phyloP scores from a whole-genome alignment of 2,329 filamentous ascomycete species.

The Fusarium stilboides region DNA sequence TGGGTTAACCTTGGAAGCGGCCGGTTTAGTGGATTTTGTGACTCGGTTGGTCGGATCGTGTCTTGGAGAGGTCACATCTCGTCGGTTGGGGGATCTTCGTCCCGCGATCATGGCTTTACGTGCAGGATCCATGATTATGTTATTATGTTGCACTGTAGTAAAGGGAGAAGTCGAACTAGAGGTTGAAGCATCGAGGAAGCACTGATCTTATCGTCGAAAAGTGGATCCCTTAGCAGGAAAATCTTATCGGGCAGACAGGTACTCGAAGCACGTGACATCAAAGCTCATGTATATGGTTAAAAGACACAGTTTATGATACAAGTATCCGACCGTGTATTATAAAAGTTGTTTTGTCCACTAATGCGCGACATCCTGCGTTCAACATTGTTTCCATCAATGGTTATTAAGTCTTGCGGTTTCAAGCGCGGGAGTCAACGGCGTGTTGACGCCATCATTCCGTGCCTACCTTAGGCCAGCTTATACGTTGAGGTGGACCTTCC shows the following conservation, averaged over 20 bases:
- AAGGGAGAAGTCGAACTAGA: conserved; percentile 8
- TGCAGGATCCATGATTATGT: conserved; percentile 66
- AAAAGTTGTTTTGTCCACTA: no score
- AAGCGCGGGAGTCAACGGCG: no score
- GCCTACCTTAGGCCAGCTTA: no score
- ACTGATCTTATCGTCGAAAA: conserved; percentile 39
- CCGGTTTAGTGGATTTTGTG: conserved; percentile 61
- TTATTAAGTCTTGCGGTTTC: no score
- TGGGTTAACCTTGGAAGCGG: conserved; percentile 51
- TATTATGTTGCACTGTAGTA: conserved; percentile 8
- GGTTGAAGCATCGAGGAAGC: conserved; percentile 9
- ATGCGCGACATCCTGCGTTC: no score
- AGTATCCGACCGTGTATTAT: no score
- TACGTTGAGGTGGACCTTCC: no score
- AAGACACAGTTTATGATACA: not conserved
- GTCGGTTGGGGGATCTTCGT: conserved; percentile 59
- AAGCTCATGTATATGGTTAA: not conserved
- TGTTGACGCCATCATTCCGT: no score
- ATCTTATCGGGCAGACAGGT: conserved; percentile 25
- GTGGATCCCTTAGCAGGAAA: conserved; percentile 23
- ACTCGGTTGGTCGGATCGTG: conserved; percentile 70
- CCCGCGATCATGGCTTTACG: conserved; percentile 69
- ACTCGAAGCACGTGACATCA: conserved; percentile 14
- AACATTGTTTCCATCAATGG: no score
- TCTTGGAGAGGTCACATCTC: conserved; percentile 70